phyloP scores from a whole-genome alignment of 805 yeast genomes.

The Candida arabinofermentans region DNA sequence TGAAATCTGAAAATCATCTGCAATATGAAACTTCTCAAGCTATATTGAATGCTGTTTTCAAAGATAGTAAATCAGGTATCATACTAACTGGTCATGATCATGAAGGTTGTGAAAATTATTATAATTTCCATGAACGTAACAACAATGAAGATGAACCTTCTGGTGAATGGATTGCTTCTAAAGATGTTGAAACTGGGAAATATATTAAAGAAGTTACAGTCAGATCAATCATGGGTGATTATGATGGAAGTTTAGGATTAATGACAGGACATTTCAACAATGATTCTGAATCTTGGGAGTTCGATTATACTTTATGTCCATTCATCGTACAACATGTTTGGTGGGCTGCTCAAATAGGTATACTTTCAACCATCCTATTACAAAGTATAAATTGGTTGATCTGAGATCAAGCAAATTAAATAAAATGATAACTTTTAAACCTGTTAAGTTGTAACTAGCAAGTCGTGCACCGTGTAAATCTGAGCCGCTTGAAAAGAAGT shows the following conservation, averaged over 20 bases:
- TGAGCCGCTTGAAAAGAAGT: too few relatives aligned
- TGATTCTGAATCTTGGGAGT: constrained; percentile 49
- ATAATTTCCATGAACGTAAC: constrained; percentile 37
- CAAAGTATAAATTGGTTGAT: constrained; percentile 28
- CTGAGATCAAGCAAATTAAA: not conserved
- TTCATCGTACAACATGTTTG: constrained; percentile 87
- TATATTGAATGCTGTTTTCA: constrained; percentile 70
- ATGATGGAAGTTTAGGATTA: constrained; percentile 82
- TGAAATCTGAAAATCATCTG: constrained; percentile 85
- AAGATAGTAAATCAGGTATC: constrained; percentile 64
- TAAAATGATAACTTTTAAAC: too few relatives aligned
- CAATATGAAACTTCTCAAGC: constrained; percentile 60
- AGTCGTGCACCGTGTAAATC: too few relatives aligned
- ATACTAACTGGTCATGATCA: constrained; percentile 95
- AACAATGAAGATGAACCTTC: constrained; percentile 12
- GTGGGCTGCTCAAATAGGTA: constrained; percentile 79
- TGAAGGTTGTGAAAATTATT: constrained; percentile 80
- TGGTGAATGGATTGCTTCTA: constrained; percentile 59
- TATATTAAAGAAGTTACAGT: constrained; percentile 77
- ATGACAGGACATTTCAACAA: constrained; percentile 66
- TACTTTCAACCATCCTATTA: constrained; percentile 37
- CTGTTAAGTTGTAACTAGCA: too few relatives aligned
- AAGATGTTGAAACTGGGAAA: constrained; percentile 30
- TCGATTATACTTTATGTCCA: constrained; percentile 69
- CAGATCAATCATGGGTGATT: constrained; percentile 95